Base-by-base conservation (phyloP, 176 grass and related monocot genomes). In the Rhynchospora pubera region DNA sequence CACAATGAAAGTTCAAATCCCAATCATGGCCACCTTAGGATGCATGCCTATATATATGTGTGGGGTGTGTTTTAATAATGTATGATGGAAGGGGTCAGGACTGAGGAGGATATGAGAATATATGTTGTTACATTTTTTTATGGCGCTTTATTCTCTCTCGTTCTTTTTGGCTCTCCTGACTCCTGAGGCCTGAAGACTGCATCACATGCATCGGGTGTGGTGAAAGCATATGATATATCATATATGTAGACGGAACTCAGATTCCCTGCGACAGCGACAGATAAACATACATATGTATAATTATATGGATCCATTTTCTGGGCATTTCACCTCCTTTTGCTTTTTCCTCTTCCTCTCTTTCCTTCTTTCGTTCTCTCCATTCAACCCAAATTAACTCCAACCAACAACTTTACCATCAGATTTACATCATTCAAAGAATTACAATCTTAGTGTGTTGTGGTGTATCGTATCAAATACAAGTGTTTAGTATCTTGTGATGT, bases 181-280 rank as follows among this genome's bases (percentile, higher is more conserved):
- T n/a, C n/a, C 21, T 51, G 70, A 46, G 14, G 44, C 34, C 8
- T 13, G 13, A 65, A 32, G 12, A 63, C 78, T 75, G 82, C 44
- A 74, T 68, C 60, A 83, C 78, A 87, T 90, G 87, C 93, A 87
- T 93, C 81, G 91, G 85, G 86, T 16, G 59, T 50, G 53, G 64
- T 58, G 22, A 97, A 97, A 97, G 18, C 7, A 22, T 7, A 7
- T n/a, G n/a, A n/a, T n/a, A n/a, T n/a, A n/a, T n/a, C n/a, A n/a
- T n/a, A n/a, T 7, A 22, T 23, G 93, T 85, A 88, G 87, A 93
- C 83, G 73, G 87, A 97, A 91, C 63, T 80, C 81, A 93, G 93
- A 97, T 97, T 97, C 93, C 89, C 87, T 81, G 14, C 16, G 88
- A 93, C 83, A 87, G 76, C 21, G 90, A 97, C 77, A 51, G 85